Conservation (phyloP, 2,329 filamentous ascomycete genomes). For the Fusarium nelsonii region DNA sequence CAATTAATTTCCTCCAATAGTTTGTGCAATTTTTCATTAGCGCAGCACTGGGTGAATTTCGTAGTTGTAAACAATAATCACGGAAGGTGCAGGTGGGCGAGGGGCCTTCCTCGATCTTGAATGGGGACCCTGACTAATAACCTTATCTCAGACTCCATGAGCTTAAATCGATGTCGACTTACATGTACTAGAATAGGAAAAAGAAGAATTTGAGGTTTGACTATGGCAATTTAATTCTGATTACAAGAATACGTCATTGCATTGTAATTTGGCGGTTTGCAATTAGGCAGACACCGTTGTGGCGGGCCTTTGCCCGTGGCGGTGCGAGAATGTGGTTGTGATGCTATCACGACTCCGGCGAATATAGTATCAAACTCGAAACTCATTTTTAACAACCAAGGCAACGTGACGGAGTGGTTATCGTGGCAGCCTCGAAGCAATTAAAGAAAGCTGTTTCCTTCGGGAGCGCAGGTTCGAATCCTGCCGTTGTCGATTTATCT, state of each 20-base stretch:
- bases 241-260: no score
- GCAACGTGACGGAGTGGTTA: slow-evolving; percentile 28
- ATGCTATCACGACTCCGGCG: no score
- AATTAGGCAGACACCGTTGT: no score
- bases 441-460: slow-evolving; percentile 3
- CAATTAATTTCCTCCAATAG: not conserved
- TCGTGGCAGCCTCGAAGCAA: slow-evolving; percentile 9
- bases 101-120: not conserved
- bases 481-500: slow-evolving; percentile 9
- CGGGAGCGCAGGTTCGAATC: slow-evolving; percentile 28
- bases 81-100: not conserved
- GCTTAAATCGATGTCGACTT: not conserved
- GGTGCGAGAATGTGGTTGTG: no score
- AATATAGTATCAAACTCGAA: no score
- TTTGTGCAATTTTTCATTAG: no score
- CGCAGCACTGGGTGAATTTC: not conserved
- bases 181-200: fast-evolving
- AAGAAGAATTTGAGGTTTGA: no score
- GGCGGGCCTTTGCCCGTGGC: no score
- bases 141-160: slow-evolving; percentile 1
- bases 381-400: not conserved
- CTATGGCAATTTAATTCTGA: no score
- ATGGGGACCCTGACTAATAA: not conserved
- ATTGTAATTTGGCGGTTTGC: no score
- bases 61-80: not conserved